A percentile compares a stretch with the other conserved stretches of the same genome.
These are phyloP conservation scores for Fragilariopsis cylindrus DNA, from an alignment of 108 stramenopile species.

Conservation along the genomic window DNA sequence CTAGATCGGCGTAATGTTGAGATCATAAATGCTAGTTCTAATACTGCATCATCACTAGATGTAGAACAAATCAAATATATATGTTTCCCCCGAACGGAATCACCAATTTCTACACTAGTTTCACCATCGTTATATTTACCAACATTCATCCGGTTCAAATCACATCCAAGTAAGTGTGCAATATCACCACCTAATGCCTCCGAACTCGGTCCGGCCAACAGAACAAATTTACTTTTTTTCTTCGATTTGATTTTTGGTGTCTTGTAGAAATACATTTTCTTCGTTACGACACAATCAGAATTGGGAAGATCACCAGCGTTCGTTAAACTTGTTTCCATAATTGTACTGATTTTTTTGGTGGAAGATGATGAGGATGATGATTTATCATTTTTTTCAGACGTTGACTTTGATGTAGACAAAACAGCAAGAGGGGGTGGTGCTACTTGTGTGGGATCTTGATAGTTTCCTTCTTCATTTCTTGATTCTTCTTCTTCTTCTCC, in stretches of 20 bases:
- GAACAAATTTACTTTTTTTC: constrained; percentile 58
- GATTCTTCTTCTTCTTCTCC: background rate
- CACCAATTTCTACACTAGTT: constrained; percentile 60
- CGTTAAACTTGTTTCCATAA: background rate
- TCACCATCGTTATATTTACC: constrained; percentile 84
- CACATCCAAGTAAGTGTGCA: constrained; percentile 72
- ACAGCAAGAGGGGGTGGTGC: background rate
- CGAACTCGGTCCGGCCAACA: constrained; percentile 74
- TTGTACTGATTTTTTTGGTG: background rate
- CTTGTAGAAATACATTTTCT: constrained; percentile 81
- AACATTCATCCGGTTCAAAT: constrained; percentile 59
- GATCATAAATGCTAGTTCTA: constrained; percentile 79
- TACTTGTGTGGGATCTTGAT: background rate
- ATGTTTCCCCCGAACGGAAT: constrained; percentile 77
- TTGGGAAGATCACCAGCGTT: constrained; percentile 5
- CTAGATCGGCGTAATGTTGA: constrained; percentile 71
- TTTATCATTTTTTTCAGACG: background rate
- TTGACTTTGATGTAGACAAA: background rate
- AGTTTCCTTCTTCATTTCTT: background rate
- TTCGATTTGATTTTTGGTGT: constrained; percentile 47
- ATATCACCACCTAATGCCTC: constrained; percentile 69
- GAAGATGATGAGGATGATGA: constrained; percentile 7
- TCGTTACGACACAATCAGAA: constrained; percentile 59
- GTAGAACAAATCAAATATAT: constrained; percentile 80
- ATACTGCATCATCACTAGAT: constrained; percentile 60